Evolutionary conservation across 1,284 basidiomycete genomes (phyloP), one percentile per base, ranked within the genome.

Genomic region (Ustilago vetiveriae): DNA sequence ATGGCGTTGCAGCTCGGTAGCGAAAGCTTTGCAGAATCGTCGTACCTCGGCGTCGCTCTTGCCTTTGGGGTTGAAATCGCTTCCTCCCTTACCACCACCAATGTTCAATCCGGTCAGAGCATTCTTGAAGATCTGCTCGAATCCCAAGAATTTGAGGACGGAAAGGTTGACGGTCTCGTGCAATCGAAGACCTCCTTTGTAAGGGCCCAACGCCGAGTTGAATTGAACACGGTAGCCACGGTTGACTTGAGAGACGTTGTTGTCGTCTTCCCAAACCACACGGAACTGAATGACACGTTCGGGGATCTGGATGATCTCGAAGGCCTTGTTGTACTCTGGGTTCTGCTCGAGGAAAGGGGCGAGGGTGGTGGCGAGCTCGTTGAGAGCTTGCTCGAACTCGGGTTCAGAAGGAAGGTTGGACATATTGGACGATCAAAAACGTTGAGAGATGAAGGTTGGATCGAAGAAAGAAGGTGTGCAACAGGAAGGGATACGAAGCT

Each of bases 71-170:
- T 90, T 88, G 76, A 90, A 91, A 84, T 90, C 89, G 47, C 85
- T 86, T 22, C 87, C 76, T 58, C 80, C 81, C 74, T 84, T 84
- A 71, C 85, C 86, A 79, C 90, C 90, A 74, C 90, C 90, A 87
- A 91, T 90, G 83, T 85, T 87, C 64, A 91, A 85, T 43, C 90
- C 90, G 24, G 90, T 91, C 27, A 92, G 85, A 33, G 90, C 90
- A 83, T 92, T 92, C 84, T 91, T 91, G 87, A 91, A 91, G 75
- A 88, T 89, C 82, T 88, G 88, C 84, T 92, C 90, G 82, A 91
- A 90, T 51, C 90, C 90, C 72, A 91, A 87, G 88, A 92, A 92
- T 83, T 91, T 91, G 83, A 92, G 87, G 83, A 92, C 90, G 72
- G 88, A 90, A 37, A 92, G 86, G 85, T 91, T 91, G 83, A 92